Evolutionary conservation across 306 rosid species (phyloP).

Genomic region (Carpinus fangiana): DNA sequence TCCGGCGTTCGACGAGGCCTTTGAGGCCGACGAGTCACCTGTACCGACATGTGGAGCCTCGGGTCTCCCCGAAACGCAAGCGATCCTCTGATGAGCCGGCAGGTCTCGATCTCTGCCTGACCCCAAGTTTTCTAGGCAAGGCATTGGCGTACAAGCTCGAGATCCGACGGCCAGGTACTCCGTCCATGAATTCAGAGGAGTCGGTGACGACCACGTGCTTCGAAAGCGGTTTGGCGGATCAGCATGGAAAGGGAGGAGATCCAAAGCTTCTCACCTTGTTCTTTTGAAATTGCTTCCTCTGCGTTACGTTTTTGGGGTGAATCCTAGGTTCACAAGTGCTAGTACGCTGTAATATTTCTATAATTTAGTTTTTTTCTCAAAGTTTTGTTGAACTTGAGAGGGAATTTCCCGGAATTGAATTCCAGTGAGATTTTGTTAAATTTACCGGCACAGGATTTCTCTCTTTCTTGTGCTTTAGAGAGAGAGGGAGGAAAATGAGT

Average conservation of each 20-base stretch:
- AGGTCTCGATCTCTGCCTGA: constrained; percentile 76
- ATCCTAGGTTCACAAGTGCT: constrained; percentile 37
- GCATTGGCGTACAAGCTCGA: constrained; percentile 34
- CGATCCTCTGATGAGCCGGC: constrained; percentile 28
- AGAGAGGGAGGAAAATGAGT: constrained; percentile 68
- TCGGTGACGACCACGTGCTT: constrained; percentile 75
- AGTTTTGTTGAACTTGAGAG: background rate
- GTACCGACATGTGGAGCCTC: constrained; percentile 48
- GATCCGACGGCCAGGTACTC: constrained; percentile 60
- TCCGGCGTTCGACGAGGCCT: constrained; percentile 49
- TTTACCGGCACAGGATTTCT: constrained; percentile 68
- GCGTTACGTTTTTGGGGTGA: constrained; percentile 36
- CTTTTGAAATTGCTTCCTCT: constrained; percentile 33
- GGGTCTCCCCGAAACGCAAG: constrained; percentile 58
- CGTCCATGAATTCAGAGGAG: constrained; percentile 92
- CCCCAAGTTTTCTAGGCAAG: constrained; percentile 48
- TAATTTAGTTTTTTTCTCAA: background rate
- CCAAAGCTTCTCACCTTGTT: constrained; percentile 74
- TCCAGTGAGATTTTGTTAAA: constrained; percentile 69
- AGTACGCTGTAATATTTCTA: constrained; percentile 23
- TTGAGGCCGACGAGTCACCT: constrained; percentile 66
- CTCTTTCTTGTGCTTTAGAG: constrained; percentile 38
- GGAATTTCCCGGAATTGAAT: constrained; percentile 36
- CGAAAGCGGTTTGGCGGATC: constrained; percentile 51
- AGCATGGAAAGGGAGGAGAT: constrained; percentile 33